Evolutionary conservation across 441 rosid species (phyloP).

Genomic region (Croton laevigatus): DNA sequence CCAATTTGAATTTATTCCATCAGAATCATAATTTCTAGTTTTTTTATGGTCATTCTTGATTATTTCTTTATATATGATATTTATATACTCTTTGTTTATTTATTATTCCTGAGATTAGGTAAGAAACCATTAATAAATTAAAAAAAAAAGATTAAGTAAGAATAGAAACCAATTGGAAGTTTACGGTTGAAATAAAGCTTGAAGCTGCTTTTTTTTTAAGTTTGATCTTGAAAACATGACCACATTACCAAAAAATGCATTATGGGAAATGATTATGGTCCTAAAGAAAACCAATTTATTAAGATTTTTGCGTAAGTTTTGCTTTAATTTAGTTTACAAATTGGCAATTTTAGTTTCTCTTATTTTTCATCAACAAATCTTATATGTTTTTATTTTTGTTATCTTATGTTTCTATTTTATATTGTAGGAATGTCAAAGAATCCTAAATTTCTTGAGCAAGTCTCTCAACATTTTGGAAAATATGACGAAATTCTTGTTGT

Average conservation of each 20-base stretch:
- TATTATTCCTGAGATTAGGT: not conserved
- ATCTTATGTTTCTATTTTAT: not conserved
- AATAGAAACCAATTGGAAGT: not conserved
- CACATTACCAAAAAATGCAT: too few species aligned
- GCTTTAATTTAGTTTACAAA: not conserved
- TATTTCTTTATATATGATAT: not conserved
- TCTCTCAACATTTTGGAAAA: conserved; percentile 52
- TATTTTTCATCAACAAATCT: not conserved
- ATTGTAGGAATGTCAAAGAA: conserved; percentile 69
- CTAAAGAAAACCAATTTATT: not conserved
- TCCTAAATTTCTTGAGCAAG: conserved; percentile 56
- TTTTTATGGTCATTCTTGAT: not conserved
- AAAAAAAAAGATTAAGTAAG: not conserved
- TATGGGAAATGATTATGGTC: not conserved
- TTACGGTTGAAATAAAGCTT: not conserved
- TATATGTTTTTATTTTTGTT: not conserved
- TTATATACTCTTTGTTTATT: not conserved
- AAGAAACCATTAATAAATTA: too few species aligned
- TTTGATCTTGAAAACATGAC: too few species aligned
- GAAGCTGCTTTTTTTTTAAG: not conserved
- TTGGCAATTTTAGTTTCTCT: not conserved
- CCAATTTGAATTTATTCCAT: not conserved
- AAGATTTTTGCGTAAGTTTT: too few species aligned
- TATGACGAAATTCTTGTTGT: conserved; percentile 83
- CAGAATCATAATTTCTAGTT: not conserved